Evolutionary conservation across 345 rosid genomes (phyloP).

Genomic region (Abelmoschus esculentus): DNA sequence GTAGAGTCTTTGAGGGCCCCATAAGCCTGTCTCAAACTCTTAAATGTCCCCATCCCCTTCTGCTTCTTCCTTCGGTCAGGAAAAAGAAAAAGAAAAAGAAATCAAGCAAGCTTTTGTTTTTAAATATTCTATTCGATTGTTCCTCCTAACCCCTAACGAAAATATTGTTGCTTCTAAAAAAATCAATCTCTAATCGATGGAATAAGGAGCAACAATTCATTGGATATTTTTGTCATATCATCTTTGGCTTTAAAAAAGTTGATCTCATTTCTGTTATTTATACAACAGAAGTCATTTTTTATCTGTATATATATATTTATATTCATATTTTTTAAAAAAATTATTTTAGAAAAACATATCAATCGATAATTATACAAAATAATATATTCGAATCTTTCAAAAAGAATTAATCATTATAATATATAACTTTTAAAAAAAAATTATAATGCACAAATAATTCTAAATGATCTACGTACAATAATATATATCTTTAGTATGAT

Average conservation of each 20-base stretch:
- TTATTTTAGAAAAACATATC: no score
- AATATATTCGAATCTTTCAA: no score
- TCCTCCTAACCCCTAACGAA: not conserved
- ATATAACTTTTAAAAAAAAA: no score
- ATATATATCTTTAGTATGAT: no score
- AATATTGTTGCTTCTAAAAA: not conserved
- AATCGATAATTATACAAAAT: no score
- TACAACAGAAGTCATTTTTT: not conserved
- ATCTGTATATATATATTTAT: no score
- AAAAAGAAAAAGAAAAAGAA: not conserved
- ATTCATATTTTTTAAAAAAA: no score
- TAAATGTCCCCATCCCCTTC: slow-evolving; percentile 58
- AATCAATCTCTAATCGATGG: not conserved
- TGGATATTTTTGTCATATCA: not conserved
- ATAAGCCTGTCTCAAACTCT: slow-evolving; percentile 83
- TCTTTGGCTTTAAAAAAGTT: not conserved
- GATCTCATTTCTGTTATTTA: not conserved
- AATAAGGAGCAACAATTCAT: not conserved
- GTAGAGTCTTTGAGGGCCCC: slow-evolving; percentile 97
- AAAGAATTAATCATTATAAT: no score
- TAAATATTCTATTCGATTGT: not conserved
- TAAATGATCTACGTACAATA: no score
- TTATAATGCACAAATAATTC: no score
- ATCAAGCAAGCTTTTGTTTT: not conserved
- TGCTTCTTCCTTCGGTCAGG: not conserved